Evolutionary conservation across 192 early-diverging fungal genomes (phyloP), one percentile per base, ranked within the genome.

Genomic region (Backusella circina): DNA sequence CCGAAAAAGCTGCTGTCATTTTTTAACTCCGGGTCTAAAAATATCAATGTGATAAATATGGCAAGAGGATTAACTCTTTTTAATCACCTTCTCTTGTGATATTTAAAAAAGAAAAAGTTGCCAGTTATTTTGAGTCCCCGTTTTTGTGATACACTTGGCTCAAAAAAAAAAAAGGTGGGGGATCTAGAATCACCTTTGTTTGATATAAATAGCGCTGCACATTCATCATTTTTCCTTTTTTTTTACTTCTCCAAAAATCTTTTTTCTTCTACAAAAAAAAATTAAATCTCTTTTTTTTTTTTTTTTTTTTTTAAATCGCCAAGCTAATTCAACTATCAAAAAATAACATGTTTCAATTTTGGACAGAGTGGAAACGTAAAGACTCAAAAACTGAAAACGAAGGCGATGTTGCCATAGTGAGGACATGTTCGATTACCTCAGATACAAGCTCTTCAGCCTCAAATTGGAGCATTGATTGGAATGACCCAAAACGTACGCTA

Each of bases 391-490:
- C 23, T 15, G 39, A 47, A 47, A 26, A 31, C 23, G 69, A 70
- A 31, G 15, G 39, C 23, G 39, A 47, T 41, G 39, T 9, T 26
- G 7, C 35, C 1, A 31, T 41, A 28, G 57, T 39, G 12, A 64
- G 73, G 65, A 74, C 57, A 39, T 61, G 28, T 18, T 74, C 73
- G 1, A 74, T 66, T 35, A 61, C 39, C 31, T 74, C 73, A 21
- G 32, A 36, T 12, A 74, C 15, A 30, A 35, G 31, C 32, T 66
- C 73, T 4, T 66, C 73, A 39, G 35, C 73, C n/a, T 74, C 73
- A 65, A 65, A 65, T 66, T 74, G 61, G 12, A 74, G 73, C 33
- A 74, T 64, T 7, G 61, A 74, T 44, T 74, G 73, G 73, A 64
- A 64, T 36, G 61, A 74, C 5, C 28, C 28, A 64, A 74, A 74